Evolutionary conservation across 352 stramenopile genomes (phyloP).

Genomic region (Pythium myriotylum): DNA sequence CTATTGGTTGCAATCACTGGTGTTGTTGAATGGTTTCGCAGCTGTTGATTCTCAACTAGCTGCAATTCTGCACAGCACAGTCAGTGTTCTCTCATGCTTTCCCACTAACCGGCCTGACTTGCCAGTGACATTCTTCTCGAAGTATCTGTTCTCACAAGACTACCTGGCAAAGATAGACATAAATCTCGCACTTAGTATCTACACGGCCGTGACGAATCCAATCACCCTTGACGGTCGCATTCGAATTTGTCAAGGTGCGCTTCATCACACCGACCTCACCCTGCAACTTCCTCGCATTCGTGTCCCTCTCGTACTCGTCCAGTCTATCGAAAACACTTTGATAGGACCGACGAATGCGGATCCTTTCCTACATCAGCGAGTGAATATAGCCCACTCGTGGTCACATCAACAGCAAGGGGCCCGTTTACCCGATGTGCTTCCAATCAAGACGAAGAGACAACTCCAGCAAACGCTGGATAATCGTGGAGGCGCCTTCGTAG

Average conservation of each 20-base stretch:
- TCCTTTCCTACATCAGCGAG: conserved; percentile 84
- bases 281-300: conserved; percentile 54
- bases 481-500: conserved; percentile 78
- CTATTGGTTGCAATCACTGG: conserved; percentile 65
- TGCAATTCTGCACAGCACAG: conserved; percentile 74
- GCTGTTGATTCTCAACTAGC: conserved; percentile 76
- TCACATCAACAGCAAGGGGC: conserved; percentile 61
- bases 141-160: conserved; percentile 92
- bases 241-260: conserved; percentile 72
- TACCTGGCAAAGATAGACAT: conserved; percentile 86
- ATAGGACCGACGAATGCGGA: conserved; percentile 91
- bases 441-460: conserved; percentile 54
- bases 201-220: conserved; percentile 91
- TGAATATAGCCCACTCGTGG: conserved; percentile 69
- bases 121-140: conserved; percentile 86
- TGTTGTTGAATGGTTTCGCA: conserved; percentile 25
- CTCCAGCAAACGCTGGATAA: conserved; percentile 52
- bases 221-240: conserved; percentile 90
- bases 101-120: conserved; percentile 82
- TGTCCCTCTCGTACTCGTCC: conserved; percentile 82
- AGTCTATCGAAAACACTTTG: conserved; percentile 89
- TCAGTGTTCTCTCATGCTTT: conserved; percentile 86
- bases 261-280: conserved; percentile 76
- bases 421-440: conserved; percentile 36
- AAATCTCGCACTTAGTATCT: conserved; percentile 91